Evolutionary conservation across 495 filamentous ascomycete species (phyloP), one percentile per base, ranked within the genome.

Genomic region (Penicillium manginii): DNA sequence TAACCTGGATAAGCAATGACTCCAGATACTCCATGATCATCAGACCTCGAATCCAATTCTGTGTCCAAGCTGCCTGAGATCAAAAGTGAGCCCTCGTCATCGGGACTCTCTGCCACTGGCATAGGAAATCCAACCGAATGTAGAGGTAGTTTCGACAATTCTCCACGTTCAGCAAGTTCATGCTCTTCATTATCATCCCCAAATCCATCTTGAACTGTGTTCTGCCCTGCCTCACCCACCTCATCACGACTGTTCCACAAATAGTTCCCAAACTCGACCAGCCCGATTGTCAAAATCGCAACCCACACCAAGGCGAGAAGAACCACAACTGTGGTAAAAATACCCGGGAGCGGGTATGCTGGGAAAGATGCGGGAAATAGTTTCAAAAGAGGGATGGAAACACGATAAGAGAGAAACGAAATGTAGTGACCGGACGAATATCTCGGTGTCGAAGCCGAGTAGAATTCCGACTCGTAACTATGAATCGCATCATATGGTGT

Each of bases 261-360:
- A 45, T 61, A 62, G 43, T 58, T 66, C 0, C 57, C 63, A 17
- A 66, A 37, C 43, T 72, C 71, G 5, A 72, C 57, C 29, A 74
- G 9, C 3, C 61, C 67, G 37, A 74, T 57, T 2, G 55, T 59
- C 9, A 74, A 50, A 7, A 74, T 61, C 2, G 64, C 63, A 37
- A 74, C 37, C 69, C 69, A 70, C 1, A 69, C 59, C 57, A 74
- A 42, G 4, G 49, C 52, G 19, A 71, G 48, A 10, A 72, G 56
- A 35, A 69, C 49, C 8, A 60, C 61, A 3, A 68, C 58, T 0
- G 62, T 66, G 2, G 60, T 60, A 23, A 68, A 62, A 0, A 65
- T 23, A 7, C 59, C 61, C 6, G 62, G 62, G 8, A 68, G 39
- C 6, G 57, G 53, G 15, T 56, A 43, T 2, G 50, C 37, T 2